These are phyloP conservation scores for Sporothrix brunneoviolacea DNA, from an alignment of 2,329 filamentous ascomycete genomes.

Conservation along the genomic window DNA sequence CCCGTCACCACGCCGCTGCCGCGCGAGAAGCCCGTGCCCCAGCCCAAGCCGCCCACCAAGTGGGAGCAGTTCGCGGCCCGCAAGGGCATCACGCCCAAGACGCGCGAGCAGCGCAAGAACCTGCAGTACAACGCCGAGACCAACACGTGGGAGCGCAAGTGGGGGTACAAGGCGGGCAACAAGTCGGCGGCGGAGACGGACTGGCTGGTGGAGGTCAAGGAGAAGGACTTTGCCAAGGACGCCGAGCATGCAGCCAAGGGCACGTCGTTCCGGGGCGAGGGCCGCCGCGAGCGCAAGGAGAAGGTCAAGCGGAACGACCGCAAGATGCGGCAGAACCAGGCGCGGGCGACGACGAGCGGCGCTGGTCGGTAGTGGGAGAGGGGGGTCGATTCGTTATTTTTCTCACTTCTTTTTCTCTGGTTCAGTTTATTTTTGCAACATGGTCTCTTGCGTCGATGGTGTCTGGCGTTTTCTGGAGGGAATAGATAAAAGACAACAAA, in stretches of 20 bases:
- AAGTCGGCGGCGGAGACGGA: constrained; percentile 78
- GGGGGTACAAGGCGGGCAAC: constrained; percentile 76
- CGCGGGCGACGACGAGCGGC: constrained; percentile 31
- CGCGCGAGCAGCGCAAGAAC: constrained; percentile 65
- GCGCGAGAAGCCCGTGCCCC: constrained; percentile 85
- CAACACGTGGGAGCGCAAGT: constrained; percentile 87
- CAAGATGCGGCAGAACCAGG: constrained; percentile 60
- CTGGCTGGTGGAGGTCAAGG: constrained; percentile 82
- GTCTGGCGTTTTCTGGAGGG: not conserved
- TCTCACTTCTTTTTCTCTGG: not conserved
- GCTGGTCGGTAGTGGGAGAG: not conserved
- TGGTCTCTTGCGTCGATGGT: not conserved
- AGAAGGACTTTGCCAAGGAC: constrained; percentile 66
- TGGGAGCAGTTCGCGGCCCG: constrained; percentile 96
- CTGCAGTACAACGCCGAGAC: constrained; percentile 76
- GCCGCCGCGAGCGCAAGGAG: constrained; percentile 60
- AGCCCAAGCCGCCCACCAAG: constrained; percentile 75
- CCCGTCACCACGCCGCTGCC: constrained; percentile 63
- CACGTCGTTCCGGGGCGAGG: constrained; percentile 54
- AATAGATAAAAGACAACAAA: too few relatives aligned
- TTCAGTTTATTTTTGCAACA: not conserved
- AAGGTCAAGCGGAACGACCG: constrained; percentile 64
- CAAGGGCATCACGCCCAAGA: constrained; percentile 92
- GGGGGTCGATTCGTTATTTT: not conserved
- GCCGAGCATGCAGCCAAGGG: constrained; percentile 51